Percentiles rank a stretch among this genome's conserved stretches.
Evolutionary conservation across 495 filamentous ascomycete species (phyloP).

Genomic region (Trichoderma virens): DNA sequence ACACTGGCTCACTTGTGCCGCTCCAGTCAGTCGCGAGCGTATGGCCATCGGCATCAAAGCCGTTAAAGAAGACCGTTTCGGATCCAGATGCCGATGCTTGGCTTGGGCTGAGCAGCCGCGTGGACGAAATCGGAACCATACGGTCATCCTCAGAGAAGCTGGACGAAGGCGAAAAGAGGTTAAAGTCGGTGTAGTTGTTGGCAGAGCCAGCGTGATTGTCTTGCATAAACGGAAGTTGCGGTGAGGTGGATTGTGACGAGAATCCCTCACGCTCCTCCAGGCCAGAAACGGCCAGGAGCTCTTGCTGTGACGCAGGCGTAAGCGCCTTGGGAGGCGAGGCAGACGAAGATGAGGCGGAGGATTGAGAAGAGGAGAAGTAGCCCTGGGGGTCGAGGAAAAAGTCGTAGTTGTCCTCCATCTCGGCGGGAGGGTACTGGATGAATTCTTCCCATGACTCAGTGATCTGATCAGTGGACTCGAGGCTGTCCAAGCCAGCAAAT

Average conservation of each 20-base stretch:
- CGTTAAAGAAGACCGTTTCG: neutral
- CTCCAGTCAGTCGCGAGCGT: neutral
- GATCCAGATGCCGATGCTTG: neutral
- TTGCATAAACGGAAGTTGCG: neutral
- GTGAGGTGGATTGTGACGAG: neutral
- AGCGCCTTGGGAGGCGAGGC: constrained; percentile 28
- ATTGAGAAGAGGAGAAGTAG: constrained; percentile 28
- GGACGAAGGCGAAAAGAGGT: constrained; percentile 41
- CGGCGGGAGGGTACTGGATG: constrained; percentile 15
- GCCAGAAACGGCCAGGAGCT: neutral
- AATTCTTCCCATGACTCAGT: constrained; percentile 32
- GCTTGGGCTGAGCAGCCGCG: neutral
- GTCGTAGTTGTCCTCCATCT: constrained; percentile 23
- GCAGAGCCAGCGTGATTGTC: constrained; percentile 28
- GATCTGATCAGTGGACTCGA: constrained; percentile 1
- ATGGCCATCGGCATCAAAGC: neutral
- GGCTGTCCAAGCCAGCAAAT: neutral
- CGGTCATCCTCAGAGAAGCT: constrained; percentile 35
- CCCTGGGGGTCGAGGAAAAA: constrained; percentile 29
- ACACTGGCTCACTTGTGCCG: neutral
- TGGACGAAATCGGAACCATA: constrained; percentile 17
- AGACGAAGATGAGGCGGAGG: constrained; percentile 26
- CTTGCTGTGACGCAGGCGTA: constrained; percentile 20
- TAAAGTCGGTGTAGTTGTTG: constrained; percentile 43
- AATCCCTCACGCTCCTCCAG: neutral